Base-by-base conservation (phyloP, 352 stramenopile genomes). In the Elongisporangium anandrum region DNA sequence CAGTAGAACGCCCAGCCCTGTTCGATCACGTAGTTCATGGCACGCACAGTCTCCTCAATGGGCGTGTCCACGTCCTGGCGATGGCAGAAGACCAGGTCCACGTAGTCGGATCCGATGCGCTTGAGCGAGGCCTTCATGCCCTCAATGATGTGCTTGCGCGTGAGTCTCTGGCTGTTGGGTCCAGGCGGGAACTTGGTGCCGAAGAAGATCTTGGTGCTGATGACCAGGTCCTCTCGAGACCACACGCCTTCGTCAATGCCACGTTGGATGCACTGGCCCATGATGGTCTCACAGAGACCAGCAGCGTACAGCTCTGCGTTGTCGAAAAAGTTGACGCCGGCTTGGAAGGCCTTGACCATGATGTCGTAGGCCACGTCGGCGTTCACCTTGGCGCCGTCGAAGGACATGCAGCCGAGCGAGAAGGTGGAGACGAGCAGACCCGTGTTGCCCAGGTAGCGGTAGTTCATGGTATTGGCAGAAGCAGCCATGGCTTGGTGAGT, bases 21-120 rank as follows among this genome's bases (percentile, higher is more conserved):
- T 45, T 79, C 52, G 4, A 90, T 77, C 20, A 89, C 39, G 34
- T 75, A 74, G 56, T 68, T 85, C 75, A 89, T 87, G 51, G 75
- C 74, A 34, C 78, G 72, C 23, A 88, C 66, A 3, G 62, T 84
- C 57, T 87, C 79, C 58, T 86, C 69, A 38, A 73, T 75, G 5
- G 68, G 68, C n/a, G 60, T 72, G 34, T 50, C 38, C 9, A 47
- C 10, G 20, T 75, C 68, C 34, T 57, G 57, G 21, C 68, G 65
- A 23, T 75, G 68, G 39, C 53, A 66, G 54, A 73, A 75, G 22
- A 75, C 45, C 8, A 84, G 55, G 16, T 83, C 73, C 21, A 83
- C 70, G 23, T 75, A 77, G 49, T 79, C 66, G 6, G 69, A 19
- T 5, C 54, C 49, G 19, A 75, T 22, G 10, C 64, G 60, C 23